Conservation (phyloP, 768 basidiomycete species). For the Heimioporus sp. region DNA sequence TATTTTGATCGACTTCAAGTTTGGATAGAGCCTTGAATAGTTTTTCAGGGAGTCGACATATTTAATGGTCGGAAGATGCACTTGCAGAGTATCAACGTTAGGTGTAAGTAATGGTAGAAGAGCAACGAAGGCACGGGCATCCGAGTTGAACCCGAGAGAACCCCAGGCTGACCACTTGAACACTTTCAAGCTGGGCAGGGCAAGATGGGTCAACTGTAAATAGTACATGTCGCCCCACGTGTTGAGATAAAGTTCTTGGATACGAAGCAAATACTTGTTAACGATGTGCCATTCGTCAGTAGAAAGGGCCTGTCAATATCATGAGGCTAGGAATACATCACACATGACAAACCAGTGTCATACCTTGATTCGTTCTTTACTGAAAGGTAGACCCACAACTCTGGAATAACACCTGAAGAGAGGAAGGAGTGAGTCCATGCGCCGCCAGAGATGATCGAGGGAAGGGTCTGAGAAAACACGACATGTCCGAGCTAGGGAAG, state of each 20-base stretch:
- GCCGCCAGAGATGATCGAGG: conserved; percentile 1
- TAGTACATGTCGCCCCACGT: background rate
- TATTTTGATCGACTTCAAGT: background rate
- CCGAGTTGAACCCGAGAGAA: too few relatives aligned
- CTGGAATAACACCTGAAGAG: background rate
- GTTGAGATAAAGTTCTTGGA: background rate
- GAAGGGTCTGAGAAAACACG: background rate
- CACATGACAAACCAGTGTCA: background rate
- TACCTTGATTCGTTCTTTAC: background rate
- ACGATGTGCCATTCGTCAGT: background rate
- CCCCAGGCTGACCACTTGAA: background rate
- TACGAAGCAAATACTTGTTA: background rate
- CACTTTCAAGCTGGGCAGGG: background rate
- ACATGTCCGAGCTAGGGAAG: background rate
- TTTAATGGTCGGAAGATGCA: background rate
- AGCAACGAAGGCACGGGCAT: too few relatives aligned
- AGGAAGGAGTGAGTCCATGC: background rate
- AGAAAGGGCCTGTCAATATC: background rate
- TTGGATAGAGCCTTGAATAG: background rate
- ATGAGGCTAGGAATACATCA: background rate
- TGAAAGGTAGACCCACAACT: background rate
- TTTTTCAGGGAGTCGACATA: background rate
- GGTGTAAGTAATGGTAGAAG: background rate
- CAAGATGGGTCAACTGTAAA: background rate
- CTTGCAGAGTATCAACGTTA: background rate